These are phyloP conservation scores for Aspergillus kassunensis DNA, from an alignment of 495 filamentous ascomycete species.

Conservation along the genomic window DNA sequence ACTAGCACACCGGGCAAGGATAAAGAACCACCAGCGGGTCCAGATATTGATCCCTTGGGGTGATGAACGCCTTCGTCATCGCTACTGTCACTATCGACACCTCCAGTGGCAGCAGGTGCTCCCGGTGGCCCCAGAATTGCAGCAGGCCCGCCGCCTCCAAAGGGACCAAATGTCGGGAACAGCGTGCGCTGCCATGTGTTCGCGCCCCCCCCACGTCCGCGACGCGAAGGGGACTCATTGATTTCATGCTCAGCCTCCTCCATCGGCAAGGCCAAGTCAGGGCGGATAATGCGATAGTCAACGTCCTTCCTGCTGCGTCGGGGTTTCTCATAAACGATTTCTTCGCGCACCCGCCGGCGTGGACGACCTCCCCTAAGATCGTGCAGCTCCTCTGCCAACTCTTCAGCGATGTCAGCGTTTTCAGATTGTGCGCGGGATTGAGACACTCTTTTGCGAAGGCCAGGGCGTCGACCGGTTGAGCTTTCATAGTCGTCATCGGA, in stretches of 20 bases:
- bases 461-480: conserved; percentile 45
- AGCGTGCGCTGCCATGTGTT: conserved; percentile 66
- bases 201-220: conserved; percentile 50
- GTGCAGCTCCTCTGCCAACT: conserved; percentile 74
- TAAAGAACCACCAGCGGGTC: conserved; percentile 50
- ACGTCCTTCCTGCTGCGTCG: conserved; percentile 55
- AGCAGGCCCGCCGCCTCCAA: conserved; percentile 74
- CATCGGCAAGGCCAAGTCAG: conserved; percentile 61
- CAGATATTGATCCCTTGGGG: conserved; percentile 31
- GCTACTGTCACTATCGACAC: conserved; percentile 91
- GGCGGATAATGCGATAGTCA: conserved; percentile 73
- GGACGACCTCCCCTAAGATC: conserved; percentile 58
- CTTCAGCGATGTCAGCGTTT: conserved; percentile 54
- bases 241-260: conserved; percentile 64
- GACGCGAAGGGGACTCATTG: conserved; percentile 63
- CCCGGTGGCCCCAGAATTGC: conserved; percentile 76
- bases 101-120: conserved; percentile 64
- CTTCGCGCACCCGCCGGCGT: conserved; percentile 48
- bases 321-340: conserved; percentile 56
- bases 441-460: conserved; percentile 47
- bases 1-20: conserved; percentile 55
- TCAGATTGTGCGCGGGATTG: conserved; percentile 53
- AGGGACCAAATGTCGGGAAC: conserved; percentile 84
- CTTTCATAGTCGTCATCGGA: conserved; percentile 48
- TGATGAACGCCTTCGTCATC: conserved; percentile 75